Conservation (phyloP, 257 asterid species). For the Linderniella brevidens region DNA sequence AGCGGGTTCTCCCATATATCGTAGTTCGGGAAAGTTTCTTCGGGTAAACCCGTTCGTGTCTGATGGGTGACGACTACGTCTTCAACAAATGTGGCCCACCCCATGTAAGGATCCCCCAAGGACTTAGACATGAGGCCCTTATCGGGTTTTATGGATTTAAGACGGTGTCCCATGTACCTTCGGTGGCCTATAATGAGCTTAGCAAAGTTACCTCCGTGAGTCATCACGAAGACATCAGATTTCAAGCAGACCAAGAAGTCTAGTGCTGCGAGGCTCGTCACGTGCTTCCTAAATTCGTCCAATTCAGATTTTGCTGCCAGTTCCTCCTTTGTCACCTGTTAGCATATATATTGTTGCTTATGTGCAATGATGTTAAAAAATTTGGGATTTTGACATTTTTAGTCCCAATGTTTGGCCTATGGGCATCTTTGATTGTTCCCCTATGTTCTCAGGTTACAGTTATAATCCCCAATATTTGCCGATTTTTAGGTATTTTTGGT, state of each 20-base stretch:
- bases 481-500: no score
- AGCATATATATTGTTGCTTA: conserved; percentile 3
- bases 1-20: conserved; percentile 98
- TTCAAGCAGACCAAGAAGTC: conserved; percentile 95
- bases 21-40: conserved; percentile 92
- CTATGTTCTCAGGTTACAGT: no score
- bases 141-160: conserved; percentile 88
- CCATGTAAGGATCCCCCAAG: conserved; percentile 97
- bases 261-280: conserved; percentile 93
- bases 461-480: no score
- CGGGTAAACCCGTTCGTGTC: conserved; percentile 84
- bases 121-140: conserved; percentile 96
- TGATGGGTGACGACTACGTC: conserved; percentile 78
- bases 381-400: no score
- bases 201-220: conserved; percentile 96
- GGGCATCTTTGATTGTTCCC: no score
- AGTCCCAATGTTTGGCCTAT: no score
- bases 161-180: conserved; percentile 82
- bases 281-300: conserved; percentile 85
- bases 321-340: conserved; percentile 93
- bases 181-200: conserved; percentile 79
- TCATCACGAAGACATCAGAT: conserved; percentile 94
- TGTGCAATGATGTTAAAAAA: no score
- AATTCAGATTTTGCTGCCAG: conserved; percentile 60
- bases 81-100: conserved; percentile 94